Conservation (phyloP, 305 asterid genomes). For the Fraxinus xanthoxyloides region DNA sequence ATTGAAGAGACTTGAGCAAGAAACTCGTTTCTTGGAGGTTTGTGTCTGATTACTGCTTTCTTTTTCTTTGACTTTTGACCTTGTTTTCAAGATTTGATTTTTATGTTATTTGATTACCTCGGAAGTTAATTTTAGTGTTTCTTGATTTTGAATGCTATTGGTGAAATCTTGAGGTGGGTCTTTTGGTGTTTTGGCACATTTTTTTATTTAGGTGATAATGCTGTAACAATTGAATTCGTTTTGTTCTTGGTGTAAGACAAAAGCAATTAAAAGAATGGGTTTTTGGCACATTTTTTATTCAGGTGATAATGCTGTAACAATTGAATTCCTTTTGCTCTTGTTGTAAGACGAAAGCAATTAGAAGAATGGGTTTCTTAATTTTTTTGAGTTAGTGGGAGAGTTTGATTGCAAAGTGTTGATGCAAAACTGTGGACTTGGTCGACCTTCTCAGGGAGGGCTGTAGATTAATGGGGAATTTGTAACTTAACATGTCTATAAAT, state of each 20-base stretch:
- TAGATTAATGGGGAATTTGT: neutral
- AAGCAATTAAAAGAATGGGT: neutral
- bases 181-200: neutral
- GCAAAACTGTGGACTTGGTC: neutral
- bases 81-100: neutral
- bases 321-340: slow-evolving; percentile 8
- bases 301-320: neutral
- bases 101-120: neutral
- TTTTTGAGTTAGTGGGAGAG: neutral
- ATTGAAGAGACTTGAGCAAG: slow-evolving; percentile 54
- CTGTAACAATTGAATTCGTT: slow-evolving; percentile 11
- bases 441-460: neutral
- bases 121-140: neutral
- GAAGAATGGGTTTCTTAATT: neutral
- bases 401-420: neutral
- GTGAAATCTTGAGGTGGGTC: neutral
- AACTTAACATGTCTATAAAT: neutral
- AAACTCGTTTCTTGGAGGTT: slow-evolving; percentile 49
- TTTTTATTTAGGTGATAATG: neutral
- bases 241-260: neutral
- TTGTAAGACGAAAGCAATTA: neutral
- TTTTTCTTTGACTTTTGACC: neutral
- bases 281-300: neutral
- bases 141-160: neutral
- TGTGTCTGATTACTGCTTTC: neutral